phyloP scores from a whole-genome alignment of 1,284 basidiomycete genomes.

The Papiliotrema fonsecae region DNA sequence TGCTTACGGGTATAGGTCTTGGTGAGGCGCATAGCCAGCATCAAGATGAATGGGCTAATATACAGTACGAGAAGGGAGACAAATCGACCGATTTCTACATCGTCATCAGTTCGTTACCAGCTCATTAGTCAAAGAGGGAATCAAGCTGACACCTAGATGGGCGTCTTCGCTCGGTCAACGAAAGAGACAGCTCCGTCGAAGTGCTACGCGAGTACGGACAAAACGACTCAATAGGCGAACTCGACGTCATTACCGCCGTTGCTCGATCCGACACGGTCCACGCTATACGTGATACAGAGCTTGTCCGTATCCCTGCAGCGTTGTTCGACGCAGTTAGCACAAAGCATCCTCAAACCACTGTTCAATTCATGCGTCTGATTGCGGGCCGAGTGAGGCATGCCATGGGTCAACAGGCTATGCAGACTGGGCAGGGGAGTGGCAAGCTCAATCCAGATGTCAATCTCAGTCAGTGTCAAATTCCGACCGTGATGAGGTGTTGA shows the following conservation, averaged over 20 bases:
- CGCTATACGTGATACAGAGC: constrained; percentile 94
- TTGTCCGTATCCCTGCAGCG: constrained; percentile 96
- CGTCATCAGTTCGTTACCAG: constrained; percentile 61
- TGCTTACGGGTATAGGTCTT: constrained; percentile 9
- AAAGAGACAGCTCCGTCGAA: constrained; percentile 63
- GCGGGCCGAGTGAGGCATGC: constrained; percentile 85
- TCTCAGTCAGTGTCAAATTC: constrained; percentile 83
- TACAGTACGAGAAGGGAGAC: constrained; percentile 88
- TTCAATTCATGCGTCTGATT: constrained; percentile 91
- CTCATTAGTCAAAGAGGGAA: neutral
- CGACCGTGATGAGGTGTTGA: too few relatives aligned
- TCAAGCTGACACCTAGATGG: constrained; percentile 58
- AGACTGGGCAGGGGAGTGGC: constrained; percentile 14
- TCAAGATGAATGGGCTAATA: constrained; percentile 44
- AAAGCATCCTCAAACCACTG: constrained; percentile 87
- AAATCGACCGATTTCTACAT: constrained; percentile 93
- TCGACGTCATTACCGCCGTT: constrained; percentile 97
- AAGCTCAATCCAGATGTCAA: constrained; percentile 54
- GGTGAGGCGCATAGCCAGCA: neutral
- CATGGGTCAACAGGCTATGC: constrained; percentile 53
- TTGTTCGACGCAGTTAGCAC: constrained; percentile 95
- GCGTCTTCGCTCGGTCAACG: constrained; percentile 73
- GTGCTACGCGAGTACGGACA: constrained; percentile 94
- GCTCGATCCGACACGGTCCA: constrained; percentile 84
- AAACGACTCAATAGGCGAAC: constrained; percentile 64